phyloP scores from a whole-genome alignment of 1,284 basidiomycete species.

The Melampsora americana region DNA sequence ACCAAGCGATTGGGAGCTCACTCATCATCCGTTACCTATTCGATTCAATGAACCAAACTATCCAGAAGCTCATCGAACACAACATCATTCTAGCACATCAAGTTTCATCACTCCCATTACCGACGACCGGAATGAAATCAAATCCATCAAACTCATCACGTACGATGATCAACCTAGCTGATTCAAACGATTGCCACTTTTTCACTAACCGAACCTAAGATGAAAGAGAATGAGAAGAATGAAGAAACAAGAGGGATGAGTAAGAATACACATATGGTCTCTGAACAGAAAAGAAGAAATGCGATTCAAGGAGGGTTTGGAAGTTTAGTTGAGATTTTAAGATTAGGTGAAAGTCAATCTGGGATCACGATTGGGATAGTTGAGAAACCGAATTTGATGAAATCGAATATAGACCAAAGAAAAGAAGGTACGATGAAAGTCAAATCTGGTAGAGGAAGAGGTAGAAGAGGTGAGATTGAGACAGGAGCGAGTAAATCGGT shows the following conservation, averaged over 20 bases:
- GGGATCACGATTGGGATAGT: slow-evolving; percentile 23
- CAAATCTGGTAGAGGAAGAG: slow-evolving; percentile 18
- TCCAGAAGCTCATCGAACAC: not conserved
- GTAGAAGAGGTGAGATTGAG: slow-evolving; percentile 37
- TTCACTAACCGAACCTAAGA: not conserved
- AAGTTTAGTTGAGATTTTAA: slow-evolving; percentile 34
- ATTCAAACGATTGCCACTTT: not conserved
- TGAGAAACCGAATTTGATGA: not conserved
- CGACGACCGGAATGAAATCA: not conserved
- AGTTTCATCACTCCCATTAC: too few relatives aligned
- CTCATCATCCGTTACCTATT: too few relatives aligned
- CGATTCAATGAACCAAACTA: not conserved
- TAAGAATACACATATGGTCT: slow-evolving; percentile 31
- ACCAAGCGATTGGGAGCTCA: too few relatives aligned
- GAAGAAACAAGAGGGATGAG: not conserved
- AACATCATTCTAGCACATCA: too few relatives aligned
- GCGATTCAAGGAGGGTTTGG: slow-evolving; percentile 39
- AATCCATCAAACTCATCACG: not conserved
- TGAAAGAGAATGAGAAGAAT: not conserved
- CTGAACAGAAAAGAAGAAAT: slow-evolving; percentile 23
- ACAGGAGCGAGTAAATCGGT: slow-evolving; percentile 64
- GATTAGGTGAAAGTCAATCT: slow-evolving; percentile 16
- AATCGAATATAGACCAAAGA: not conserved
- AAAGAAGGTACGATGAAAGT: slow-evolving; percentile 3
- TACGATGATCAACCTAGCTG: not conserved